These are phyloP conservation scores for Pseudocercospora crystallina DNA, from an alignment of 2,329 filamentous ascomycete species.

Conservation along the genomic window DNA sequence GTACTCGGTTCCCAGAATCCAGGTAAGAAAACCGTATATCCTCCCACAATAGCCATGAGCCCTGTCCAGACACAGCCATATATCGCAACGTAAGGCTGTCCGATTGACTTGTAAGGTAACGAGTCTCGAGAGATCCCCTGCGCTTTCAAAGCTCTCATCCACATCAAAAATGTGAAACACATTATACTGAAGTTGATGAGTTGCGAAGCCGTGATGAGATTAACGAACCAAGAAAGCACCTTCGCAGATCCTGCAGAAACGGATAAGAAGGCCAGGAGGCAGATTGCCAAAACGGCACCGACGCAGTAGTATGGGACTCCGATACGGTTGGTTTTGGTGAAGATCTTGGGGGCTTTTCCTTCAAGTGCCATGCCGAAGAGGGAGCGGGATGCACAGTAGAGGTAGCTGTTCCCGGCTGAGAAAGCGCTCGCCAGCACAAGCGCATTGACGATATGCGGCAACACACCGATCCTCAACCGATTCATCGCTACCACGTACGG, in stretches of 20 bases:
- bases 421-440: constrained; percentile 61
- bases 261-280: constrained; percentile 70
- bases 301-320: constrained; percentile 77
- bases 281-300: constrained; percentile 61
- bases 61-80: constrained; percentile 61
- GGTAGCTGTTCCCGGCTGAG: constrained; percentile 66
- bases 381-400: constrained; percentile 66
- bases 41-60: constrained; percentile 73
- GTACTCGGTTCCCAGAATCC: constrained; percentile 63
- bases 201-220: constrained; percentile 69
- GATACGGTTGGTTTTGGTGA: constrained; percentile 60
- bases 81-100: constrained; percentile 70
- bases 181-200: constrained; percentile 70
- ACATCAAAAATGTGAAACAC: constrained; percentile 69
- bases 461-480: constrained; percentile 59
- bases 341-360: constrained; percentile 52
- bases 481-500: constrained; percentile 69
- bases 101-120: constrained; percentile 65
- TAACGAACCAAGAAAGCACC: constrained; percentile 71
- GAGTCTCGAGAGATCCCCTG: constrained; percentile 66
- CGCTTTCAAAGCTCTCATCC: constrained; percentile 64
- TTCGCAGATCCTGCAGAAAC: constrained; percentile 64
- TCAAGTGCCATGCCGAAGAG: constrained; percentile 67
- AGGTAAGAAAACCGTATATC: constrained; percentile 73
- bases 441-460: constrained; percentile 73